Conservation (phyloP, 1,284 basidiomycete species). For the Boletus holoroseus region DNA sequence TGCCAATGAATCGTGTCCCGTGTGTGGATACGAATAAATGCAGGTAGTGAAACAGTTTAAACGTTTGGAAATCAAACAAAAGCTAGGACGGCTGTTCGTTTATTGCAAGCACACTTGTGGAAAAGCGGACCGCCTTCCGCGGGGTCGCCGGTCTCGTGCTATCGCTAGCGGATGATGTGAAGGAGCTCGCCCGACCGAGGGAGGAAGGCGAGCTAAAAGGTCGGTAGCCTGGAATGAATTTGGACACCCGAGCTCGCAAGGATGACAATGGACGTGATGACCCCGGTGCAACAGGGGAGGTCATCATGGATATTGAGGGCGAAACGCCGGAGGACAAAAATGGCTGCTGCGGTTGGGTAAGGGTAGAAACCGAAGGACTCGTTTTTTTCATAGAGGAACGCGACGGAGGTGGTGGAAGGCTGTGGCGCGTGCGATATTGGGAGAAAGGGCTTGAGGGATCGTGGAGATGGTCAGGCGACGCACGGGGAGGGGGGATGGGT, state of each 20-base stretch:
- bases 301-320: conserved; percentile 46
- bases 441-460: conserved; percentile 25
- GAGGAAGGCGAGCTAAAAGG: conserved; percentile 38
- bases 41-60: conserved; percentile 19
- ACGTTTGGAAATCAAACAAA: not conserved
- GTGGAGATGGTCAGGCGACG: conserved; percentile 16
- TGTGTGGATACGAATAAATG: conserved; percentile 24
- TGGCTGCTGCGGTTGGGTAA: conserved; percentile 36
- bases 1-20: conserved; percentile 18
- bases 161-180: conserved; percentile 38
- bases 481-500: conserved; percentile 3
- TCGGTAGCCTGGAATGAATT: conserved; percentile 43
- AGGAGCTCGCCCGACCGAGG: conserved; percentile 31
- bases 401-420: conserved; percentile 46
- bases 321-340: conserved; percentile 36
- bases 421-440: conserved; percentile 29
- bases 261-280: conserved; percentile 38
- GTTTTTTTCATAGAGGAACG: conserved; percentile 62
- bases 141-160: conserved; percentile 33
- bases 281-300: conserved; percentile 40
- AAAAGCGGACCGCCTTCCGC: conserved; percentile 58
- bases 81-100: conserved; percentile 19
- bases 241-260: conserved; percentile 46
- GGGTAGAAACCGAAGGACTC: conserved; percentile 25
- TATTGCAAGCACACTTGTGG: conserved; percentile 35